phyloP scores from a whole-genome alignment of 2,329 filamentous ascomycete species.

The Chalaropsis thielavioides region DNA sequence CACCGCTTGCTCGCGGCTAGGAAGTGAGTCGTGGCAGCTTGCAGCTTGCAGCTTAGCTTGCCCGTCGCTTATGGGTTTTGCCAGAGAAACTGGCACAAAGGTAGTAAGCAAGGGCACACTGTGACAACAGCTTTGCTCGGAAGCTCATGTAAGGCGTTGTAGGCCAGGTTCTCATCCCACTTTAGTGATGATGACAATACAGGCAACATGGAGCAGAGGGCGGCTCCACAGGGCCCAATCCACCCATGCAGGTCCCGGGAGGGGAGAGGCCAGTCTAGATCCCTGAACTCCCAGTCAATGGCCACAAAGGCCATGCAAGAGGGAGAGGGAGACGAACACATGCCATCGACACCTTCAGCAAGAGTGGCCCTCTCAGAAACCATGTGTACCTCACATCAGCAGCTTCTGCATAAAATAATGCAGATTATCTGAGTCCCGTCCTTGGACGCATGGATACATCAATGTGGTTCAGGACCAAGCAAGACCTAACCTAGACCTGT shows the following conservation, averaged over 20 bases:
- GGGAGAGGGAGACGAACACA: neutral
- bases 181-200: neutral
- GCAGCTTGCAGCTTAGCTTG: neutral
- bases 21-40: neutral
- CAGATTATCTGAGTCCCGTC: neutral
- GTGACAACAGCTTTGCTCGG: neutral
- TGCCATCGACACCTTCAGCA: neutral
- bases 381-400: neutral
- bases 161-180: neutral
- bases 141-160: neutral
- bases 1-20: neutral
- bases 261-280: neutral
- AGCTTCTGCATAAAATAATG: neutral
- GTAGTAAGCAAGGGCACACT: neutral
- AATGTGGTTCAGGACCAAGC: slow-evolving; percentile 1
- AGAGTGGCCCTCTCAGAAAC: neutral
- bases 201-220: neutral
- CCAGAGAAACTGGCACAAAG: neutral
- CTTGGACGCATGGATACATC: neutral
- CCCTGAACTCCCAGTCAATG: neutral
- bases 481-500: neutral
- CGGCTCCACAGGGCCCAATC: neutral
- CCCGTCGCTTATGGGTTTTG: neutral
- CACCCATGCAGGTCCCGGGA: neutral
- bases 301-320: neutral